These are phyloP conservation scores for Arthrobotrys sphaeroides DNA, from an alignment of 2,329 filamentous ascomycete genomes.

Conservation along the genomic window DNA sequence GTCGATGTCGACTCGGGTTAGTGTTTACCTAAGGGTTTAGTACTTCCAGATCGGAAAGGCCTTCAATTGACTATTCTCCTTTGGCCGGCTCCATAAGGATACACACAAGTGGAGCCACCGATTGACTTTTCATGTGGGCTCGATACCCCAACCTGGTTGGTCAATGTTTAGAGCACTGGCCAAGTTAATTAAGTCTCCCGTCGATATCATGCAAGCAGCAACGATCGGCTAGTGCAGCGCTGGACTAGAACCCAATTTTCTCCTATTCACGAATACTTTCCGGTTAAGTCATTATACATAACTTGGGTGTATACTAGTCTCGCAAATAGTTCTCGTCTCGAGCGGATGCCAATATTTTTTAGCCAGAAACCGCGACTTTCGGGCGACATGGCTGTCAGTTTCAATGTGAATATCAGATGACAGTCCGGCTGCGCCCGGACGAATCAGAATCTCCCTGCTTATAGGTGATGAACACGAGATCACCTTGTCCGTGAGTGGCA, in stretches of 20 bases:
- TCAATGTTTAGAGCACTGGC: slow-evolving; percentile 25
- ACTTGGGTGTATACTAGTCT: neutral
- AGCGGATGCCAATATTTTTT: slow-evolving; percentile 11
- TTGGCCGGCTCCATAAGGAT: neutral
- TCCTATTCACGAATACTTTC: neutral
- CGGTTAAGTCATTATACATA: neutral
- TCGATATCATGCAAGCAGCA: neutral
- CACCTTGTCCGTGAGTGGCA: slow-evolving; percentile 28
- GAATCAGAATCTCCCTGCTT: neutral
- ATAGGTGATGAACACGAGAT: slow-evolving; percentile 18
- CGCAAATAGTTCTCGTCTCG: slow-evolving; percentile 23
- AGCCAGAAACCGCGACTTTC: slow-evolving; percentile 2
- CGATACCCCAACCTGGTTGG: slow-evolving; percentile 24
- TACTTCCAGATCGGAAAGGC: neutral
- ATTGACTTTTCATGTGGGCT: slow-evolving; percentile 25
- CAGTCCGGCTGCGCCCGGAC: slow-evolving; percentile 24
- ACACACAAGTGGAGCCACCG: neutral
- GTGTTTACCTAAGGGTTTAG: neutral
- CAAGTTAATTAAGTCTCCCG: neutral
- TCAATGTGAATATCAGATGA: slow-evolving; percentile 30
- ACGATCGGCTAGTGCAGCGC: slow-evolving; percentile 5
- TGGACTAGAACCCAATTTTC: too few relatives aligned
- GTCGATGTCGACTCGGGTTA: neutral
- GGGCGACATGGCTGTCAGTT: neutral
- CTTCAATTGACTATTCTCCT: neutral